A percentile compares a stretch with the other conserved stretches of the same genome.
Evolutionary conservation across 345 rosid species (phyloP).

Genomic region (Mercurialis annua): DNA sequence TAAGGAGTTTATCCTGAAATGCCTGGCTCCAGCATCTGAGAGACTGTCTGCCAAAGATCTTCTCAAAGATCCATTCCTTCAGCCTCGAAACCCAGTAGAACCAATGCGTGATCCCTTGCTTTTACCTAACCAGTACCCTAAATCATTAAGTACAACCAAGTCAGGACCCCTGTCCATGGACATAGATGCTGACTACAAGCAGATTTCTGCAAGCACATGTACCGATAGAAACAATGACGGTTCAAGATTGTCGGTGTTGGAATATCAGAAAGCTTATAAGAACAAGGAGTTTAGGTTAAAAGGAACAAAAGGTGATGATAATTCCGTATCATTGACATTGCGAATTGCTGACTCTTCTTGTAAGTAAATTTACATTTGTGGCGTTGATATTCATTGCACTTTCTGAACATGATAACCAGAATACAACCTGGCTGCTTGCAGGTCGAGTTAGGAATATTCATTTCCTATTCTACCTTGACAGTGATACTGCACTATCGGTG

Average conservation of each 20-base stretch:
- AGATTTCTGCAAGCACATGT: conserved; percentile 40
- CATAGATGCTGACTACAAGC: conserved; percentile 40
- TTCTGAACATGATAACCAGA: background rate
- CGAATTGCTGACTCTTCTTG: conserved; percentile 53
- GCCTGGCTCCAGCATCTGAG: conserved; percentile 64
- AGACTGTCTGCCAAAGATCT: conserved; percentile 77
- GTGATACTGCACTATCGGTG: conserved; percentile 67
- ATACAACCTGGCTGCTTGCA: conserved; percentile 14
- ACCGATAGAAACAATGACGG: conserved; percentile 38
- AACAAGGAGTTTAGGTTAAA: conserved; percentile 47
- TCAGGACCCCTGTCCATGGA: conserved; percentile 75
- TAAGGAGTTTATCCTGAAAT: conserved; percentile 68
- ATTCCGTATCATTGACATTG: conserved; percentile 48
- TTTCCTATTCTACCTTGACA: conserved; percentile 60
- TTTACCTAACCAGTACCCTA: conserved; percentile 7
- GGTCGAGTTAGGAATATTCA: conserved; percentile 68
- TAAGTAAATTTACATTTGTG: conserved; percentile 18
- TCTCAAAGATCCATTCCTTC: conserved; percentile 58
- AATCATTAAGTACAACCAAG: conserved; percentile 19
- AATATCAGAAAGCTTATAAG: conserved; percentile 44
- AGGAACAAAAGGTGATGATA: conserved; percentile 45
- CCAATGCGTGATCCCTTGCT: conserved; percentile 56
- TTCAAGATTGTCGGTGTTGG: conserved; percentile 35
- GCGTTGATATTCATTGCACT: too few relatives aligned
- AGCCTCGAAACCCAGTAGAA: conserved; percentile 33